Base-by-base conservation (phyloP, 208 protist species). In the Naegleria lovaniensis region DNA sequence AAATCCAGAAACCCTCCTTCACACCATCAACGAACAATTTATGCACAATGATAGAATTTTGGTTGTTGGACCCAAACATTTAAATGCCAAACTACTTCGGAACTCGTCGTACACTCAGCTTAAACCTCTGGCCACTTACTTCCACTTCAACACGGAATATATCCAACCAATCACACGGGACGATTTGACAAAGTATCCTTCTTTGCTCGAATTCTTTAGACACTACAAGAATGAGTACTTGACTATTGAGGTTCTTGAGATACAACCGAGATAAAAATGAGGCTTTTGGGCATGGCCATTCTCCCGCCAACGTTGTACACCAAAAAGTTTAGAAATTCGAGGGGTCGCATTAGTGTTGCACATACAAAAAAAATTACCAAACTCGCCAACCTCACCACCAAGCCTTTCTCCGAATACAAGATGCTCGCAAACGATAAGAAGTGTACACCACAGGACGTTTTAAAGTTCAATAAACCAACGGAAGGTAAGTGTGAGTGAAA, bases 391-490 rank as follows among this genome's bases (percentile, higher is more conserved):
- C 51, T 29, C 11, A 29, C 13, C 55, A 67, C 19, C 55, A 67
- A 67, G 55, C 55, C 22, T 19, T 29, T 67, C 55, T 67, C 55
- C 11, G 55, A 67, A 4, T 67, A 67, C 43, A 48, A 48, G 7
- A 48, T 48, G 43, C 43, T 48, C 43, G 43, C 43, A 9, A 48
- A 48, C 43, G 67, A 79, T 36, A 85, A 48, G 36, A 85, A 85
- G 25, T 22, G 6, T n/a, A 85, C 33, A 43, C 38, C 83, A 38
- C 39, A 85, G 15, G 83, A 85, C 1, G 83, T 85, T 25, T 48
- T 85, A 85, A 85, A 85, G 38, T 48, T 43, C 83, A 85, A 6
- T n/a, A 85, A 85, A 48, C 83, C 83, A 85, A 85, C 83, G 16
- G 83, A 85, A 16, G 33, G 83, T 85, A 85, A 48, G 83, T 85